A percentile compares a stretch with the other conserved stretches of the same genome.
Evolutionary conservation across 1,139 yeast genomes (phyloP).

Genomic region (Kodamaea derodonti): DNA sequence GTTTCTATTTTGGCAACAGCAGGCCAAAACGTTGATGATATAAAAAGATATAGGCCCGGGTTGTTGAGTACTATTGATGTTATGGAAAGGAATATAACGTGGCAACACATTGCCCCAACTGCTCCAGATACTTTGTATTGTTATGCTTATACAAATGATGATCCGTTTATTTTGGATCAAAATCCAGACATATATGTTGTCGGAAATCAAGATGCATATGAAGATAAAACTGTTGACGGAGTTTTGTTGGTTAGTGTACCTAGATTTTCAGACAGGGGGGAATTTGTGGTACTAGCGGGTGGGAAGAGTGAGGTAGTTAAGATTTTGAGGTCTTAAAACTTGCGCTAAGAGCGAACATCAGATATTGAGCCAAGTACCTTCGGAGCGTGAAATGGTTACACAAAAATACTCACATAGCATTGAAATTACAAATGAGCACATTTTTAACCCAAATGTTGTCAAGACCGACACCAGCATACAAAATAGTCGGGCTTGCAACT

Average conservation of each 20-base stretch:
- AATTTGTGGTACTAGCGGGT: conserved; percentile 57
- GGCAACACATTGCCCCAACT: conserved; percentile 91
- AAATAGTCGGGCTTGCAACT: too few relatives aligned
- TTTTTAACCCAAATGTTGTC: too few relatives aligned
- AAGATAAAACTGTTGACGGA: conserved; percentile 1
- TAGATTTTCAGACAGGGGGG: conserved; percentile 59
- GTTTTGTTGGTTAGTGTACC: conserved; percentile 56
- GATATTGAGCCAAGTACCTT: too few relatives aligned
- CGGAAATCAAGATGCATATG: conserved; percentile 71
- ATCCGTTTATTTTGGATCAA: conserved; percentile 75
- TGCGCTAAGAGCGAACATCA: too few relatives aligned
- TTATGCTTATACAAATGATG: conserved; percentile 75
- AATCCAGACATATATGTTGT: conserved; percentile 84
- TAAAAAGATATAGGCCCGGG: conserved; percentile 55
- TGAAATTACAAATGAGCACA: too few relatives aligned
- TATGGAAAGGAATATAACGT: conserved; percentile 64
- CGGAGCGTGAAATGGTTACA: too few relatives aligned
- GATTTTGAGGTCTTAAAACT: too few relatives aligned
- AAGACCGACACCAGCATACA: too few relatives aligned
- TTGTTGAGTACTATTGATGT: conserved; percentile 37
- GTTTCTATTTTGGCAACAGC: conserved; percentile 64
- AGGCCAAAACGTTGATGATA: conserved; percentile 83
- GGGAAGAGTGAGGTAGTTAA: conserved; percentile 7
- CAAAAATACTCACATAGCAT: too few relatives aligned
- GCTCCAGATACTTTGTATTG: conserved; percentile 95